These are phyloP conservation scores for Trifolium repens DNA, from an alignment of 306 rosid species.

Conservation along the genomic window DNA sequence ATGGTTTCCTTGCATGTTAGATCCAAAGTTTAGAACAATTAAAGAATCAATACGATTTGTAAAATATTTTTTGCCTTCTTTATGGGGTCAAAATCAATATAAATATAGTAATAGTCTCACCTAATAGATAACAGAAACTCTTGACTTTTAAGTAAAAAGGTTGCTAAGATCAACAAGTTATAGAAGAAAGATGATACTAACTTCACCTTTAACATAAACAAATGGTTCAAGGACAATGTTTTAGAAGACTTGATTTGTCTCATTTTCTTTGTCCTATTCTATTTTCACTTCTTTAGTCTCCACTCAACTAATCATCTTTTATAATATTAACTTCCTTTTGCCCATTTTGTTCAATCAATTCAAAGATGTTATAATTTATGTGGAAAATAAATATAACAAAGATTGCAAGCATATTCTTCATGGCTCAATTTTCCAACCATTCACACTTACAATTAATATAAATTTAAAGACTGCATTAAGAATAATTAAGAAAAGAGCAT, in stretches of 20 bases:
- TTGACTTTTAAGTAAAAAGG: constrained; percentile 46
- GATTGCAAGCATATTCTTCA: constrained; percentile 30
- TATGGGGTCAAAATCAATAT: constrained; percentile 28
- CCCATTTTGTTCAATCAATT: constrained; percentile 31
- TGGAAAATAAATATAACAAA: constrained; percentile 21
- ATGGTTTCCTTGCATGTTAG: neutral
- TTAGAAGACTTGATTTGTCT: constrained; percentile 31
- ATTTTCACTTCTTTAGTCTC: constrained; percentile 32
- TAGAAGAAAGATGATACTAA: constrained; percentile 27
- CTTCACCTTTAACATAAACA: constrained; percentile 40
- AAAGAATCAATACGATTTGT: neutral
- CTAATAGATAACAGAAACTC: constrained; percentile 49
- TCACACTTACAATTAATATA: neutral
- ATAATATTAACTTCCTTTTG: constrained; percentile 33
- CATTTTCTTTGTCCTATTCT: constrained; percentile 2
- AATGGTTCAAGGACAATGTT: constrained; percentile 27
- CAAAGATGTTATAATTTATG: constrained; percentile 2
- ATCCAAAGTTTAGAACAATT: constrained; percentile 3
- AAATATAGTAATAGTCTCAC: constrained; percentile 41
- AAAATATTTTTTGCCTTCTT: neutral
- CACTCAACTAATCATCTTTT: constrained; percentile 40
- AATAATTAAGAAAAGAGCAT: neutral
- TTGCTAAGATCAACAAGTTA: constrained; percentile 15
- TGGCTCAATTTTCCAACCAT: constrained; percentile 11
- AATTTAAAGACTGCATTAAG: neutral